phyloP scores from a whole-genome alignment of 73 alveolate genomes.

The Paramecium primaurelia region DNA sequence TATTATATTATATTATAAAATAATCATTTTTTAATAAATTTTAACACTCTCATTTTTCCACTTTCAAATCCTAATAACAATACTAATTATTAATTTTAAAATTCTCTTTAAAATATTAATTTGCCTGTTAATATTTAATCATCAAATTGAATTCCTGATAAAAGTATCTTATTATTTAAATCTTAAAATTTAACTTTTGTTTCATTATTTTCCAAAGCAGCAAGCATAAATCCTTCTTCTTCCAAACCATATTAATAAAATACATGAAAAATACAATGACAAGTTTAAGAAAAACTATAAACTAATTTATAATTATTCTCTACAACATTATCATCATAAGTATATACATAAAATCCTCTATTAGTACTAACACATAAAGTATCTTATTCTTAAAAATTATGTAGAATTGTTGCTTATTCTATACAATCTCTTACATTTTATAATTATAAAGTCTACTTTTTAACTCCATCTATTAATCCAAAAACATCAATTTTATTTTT shows the following conservation, averaged over 20 bases:
- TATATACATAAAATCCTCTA: constrained; percentile 44
- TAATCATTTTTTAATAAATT: not conserved
- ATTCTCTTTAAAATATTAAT: not conserved
- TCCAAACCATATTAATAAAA: constrained; percentile 25
- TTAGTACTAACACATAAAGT: constrained; percentile 27
- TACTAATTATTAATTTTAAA: not conserved
- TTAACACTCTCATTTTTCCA: not conserved
- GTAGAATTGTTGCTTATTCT: constrained; percentile 17
- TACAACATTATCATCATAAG: not conserved
- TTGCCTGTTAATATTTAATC: constrained; percentile 11
- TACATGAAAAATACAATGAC: not conserved
- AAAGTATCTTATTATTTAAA: not conserved
- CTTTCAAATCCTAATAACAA: constrained; percentile 10
- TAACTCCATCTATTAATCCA: not conserved
- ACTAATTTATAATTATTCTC: constrained; percentile 4
- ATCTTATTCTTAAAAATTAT: not conserved
- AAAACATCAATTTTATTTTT: constrained; percentile 25
- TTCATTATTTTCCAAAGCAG: not conserved
- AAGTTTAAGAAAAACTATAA: not conserved
- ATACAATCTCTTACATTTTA: constrained; percentile 6
- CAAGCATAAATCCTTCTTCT: constrained; percentile 45
- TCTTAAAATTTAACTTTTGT: constrained; percentile 5
- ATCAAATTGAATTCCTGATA: not conserved
- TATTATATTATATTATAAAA: not conserved
- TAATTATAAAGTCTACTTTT: not conserved